phyloP scores from a whole-genome alignment of 495 filamentous ascomycete species.

The Astrothelium subdiscretum region DNA sequence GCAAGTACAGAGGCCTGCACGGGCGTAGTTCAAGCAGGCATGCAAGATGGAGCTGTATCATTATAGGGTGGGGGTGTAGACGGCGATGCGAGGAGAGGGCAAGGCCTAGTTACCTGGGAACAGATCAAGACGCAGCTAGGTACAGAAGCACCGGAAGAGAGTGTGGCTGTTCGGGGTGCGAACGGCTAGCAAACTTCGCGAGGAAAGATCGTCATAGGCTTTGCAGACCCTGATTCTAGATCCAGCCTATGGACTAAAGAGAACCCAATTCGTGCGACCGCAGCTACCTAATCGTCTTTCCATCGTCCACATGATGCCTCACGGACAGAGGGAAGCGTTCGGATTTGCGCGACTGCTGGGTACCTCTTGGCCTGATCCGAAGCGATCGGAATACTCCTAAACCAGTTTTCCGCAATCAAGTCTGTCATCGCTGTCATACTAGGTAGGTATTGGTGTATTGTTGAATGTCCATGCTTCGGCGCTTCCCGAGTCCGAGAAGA shows the following conservation, averaged over 20 bases:
- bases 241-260: neutral
- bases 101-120: neutral
- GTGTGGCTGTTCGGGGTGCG: neutral
- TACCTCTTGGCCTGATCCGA: neutral
- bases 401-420: neutral
- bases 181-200: neutral
- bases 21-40: neutral
- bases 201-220: conserved; percentile 1
- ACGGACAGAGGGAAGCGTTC: neutral
- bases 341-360: neutral
- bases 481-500: neutral
- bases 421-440: too few species aligned
- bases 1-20: neutral
- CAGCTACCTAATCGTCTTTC: neutral
- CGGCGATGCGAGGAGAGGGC: neutral
- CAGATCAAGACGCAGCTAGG: neutral
- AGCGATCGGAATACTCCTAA: neutral
- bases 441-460: too few species aligned
- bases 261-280: neutral
- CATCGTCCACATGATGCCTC: neutral
- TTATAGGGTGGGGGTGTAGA: neutral
- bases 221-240: neutral
- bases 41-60: neutral
- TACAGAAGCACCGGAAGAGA: neutral
- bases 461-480: neutral